Conservation (phyloP, 2,329 filamentous ascomycete genomes). For the Fusarium sp. region DNA sequence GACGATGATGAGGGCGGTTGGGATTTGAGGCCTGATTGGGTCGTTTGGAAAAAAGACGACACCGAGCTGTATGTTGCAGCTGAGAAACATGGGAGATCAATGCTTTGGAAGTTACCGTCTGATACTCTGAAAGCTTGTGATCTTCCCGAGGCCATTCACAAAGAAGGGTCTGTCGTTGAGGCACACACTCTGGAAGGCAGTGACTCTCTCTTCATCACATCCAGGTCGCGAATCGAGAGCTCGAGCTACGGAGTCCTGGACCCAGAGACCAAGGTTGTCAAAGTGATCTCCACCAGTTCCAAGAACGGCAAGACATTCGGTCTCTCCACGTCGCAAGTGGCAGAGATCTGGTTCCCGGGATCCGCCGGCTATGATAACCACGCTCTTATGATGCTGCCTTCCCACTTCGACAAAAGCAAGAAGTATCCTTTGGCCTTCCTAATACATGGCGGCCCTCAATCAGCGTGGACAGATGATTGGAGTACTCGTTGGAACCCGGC, state of each 20-base stretch:
- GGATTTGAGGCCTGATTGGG: conserved; percentile 65
- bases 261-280: conserved; percentile 47
- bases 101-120: conserved; percentile 69
- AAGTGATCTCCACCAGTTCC: conserved; percentile 68
- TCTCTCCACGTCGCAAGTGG: conserved; percentile 68
- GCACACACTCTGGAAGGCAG: conserved; percentile 60
- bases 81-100: conserved; percentile 70
- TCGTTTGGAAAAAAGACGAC: conserved; percentile 66
- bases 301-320: conserved; percentile 73
- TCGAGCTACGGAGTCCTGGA: conserved; percentile 72
- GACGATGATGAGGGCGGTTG: conserved; percentile 69
- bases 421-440: conserved; percentile 82
- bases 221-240: conserved; percentile 76
- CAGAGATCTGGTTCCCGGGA: conserved; percentile 74
- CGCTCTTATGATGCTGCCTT: conserved; percentile 71
- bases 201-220: conserved; percentile 67
- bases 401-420: conserved; percentile 71
- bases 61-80: conserved; percentile 75
- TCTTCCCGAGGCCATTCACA: conserved; percentile 59
- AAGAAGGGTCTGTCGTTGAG: conserved; percentile 62
- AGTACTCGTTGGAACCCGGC: conserved; percentile 86
- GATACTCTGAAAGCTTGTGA: conserved; percentile 58
- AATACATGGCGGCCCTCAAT: conserved; percentile 85
- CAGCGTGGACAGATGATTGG: conserved; percentile 79
- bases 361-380: conserved; percentile 72